Evolutionary conservation across 371 early-diverging fungal species (phyloP).

Genomic region (Mucor mucedo): DNA sequence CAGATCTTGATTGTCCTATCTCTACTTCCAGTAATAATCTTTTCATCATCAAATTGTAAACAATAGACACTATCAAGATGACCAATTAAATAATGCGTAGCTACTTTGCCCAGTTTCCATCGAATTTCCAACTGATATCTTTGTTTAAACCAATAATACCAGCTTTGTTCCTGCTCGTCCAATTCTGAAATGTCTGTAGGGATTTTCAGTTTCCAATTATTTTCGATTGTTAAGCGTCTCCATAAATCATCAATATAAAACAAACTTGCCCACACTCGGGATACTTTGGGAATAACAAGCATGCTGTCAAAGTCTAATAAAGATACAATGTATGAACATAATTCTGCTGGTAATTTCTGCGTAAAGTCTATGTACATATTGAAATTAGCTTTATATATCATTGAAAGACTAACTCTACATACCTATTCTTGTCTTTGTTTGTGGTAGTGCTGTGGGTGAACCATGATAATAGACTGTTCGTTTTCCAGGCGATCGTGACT

Average conservation of each 20-base stretch:
- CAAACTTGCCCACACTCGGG: slow-evolving; percentile 21
- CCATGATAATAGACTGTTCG: slow-evolving; percentile 21
- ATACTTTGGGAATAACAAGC: slow-evolving; percentile 24
- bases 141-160: slow-evolving; percentile 41
- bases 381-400: neutral
- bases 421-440: slow-evolving; percentile 21
- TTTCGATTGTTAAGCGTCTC: slow-evolving; percentile 21
- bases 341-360: slow-evolving; percentile 29
- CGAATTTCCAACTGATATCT: slow-evolving; percentile 33
- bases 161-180: slow-evolving; percentile 28
- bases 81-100: slow-evolving; percentile 57
- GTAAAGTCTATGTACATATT: slow-evolving; percentile 26
- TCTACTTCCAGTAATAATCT: slow-evolving; percentile 90
- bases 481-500: slow-evolving; percentile 15
- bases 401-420: neutral
- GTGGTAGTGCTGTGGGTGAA: slow-evolving; percentile 7
- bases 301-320: slow-evolving; percentile 30
- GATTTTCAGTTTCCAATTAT: slow-evolving; percentile 26
- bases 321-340: slow-evolving; percentile 34
- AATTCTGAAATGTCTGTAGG: slow-evolving; percentile 8
- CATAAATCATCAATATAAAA: slow-evolving; percentile 34
- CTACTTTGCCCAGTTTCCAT: slow-evolving; percentile 44
- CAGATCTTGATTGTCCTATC: slow-evolving; percentile 82
- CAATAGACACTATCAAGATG: slow-evolving; percentile 95
- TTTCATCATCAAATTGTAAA: slow-evolving; percentile 83